phyloP scores from a whole-genome alignment of 352 stramenopile species.

The Halophytophthora polymorphica region DNA sequence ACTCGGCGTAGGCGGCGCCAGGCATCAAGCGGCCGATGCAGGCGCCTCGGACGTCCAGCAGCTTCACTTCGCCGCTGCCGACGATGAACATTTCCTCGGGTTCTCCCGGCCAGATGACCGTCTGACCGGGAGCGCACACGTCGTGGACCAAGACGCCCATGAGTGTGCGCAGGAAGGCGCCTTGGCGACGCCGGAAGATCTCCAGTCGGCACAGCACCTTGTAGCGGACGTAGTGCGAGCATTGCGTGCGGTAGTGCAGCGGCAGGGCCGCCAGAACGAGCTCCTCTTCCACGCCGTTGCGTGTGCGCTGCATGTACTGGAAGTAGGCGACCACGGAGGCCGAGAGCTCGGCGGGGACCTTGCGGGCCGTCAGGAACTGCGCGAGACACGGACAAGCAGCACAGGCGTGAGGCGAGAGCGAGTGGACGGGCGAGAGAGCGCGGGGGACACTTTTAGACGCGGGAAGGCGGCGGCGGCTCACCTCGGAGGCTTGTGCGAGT shows the following conservation, averaged over 20 bases:
- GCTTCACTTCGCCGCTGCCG: conserved; percentile 35
- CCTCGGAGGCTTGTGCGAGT: conserved; percentile 46
- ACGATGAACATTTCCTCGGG: conserved; percentile 59
- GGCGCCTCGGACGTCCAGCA: conserved; percentile 20
- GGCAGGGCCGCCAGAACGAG: conserved; percentile 42
- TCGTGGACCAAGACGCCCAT: conserved; percentile 40
- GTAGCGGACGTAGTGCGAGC: conserved; percentile 49
- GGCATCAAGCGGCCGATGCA: conserved; percentile 22
- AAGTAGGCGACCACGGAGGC: conserved; percentile 51
- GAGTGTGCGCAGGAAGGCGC: conserved; percentile 50
- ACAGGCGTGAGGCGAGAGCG: neutral
- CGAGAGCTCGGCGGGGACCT: conserved; percentile 28
- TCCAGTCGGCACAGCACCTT: conserved; percentile 40
- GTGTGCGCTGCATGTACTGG: conserved; percentile 72
- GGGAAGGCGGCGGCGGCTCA: conserved; percentile 1
- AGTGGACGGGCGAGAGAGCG: neutral
- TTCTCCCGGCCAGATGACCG: conserved; percentile 22
- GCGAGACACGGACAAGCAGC: neutral
- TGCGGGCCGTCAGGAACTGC: conserved; percentile 44
- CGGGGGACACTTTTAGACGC: neutral
- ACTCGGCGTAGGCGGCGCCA: conserved; percentile 42
- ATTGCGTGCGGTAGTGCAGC: conserved; percentile 47
- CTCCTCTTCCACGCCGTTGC: conserved; percentile 52
- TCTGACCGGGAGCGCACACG: conserved; percentile 46
- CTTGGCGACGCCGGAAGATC: conserved; percentile 46